phyloP scores from a whole-genome alignment of 306 rosid genomes.

The Fagus crenata region DNA sequence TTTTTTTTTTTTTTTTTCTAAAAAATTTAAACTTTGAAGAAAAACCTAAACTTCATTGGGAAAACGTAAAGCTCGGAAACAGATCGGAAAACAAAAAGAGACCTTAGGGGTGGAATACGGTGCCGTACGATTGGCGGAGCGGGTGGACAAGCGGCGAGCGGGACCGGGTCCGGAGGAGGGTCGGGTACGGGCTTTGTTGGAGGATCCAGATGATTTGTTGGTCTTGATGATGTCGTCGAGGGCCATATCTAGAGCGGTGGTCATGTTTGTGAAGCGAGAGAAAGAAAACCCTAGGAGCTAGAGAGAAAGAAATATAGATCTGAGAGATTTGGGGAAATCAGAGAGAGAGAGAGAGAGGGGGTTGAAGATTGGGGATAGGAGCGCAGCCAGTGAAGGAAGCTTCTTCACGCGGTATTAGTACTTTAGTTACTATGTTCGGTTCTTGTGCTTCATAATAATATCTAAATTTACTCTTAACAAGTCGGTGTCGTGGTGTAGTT shows the following conservation, averaged over 20 bases:
- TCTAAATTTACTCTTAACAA: no score
- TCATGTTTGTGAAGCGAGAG: constrained; percentile 33
- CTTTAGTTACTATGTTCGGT: neutral
- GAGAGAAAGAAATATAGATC: constrained; percentile 14
- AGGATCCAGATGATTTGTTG: constrained; percentile 81
- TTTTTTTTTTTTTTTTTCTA: no score
- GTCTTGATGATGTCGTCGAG: constrained; percentile 86
- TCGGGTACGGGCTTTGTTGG: constrained; percentile 49
- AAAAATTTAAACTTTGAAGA: neutral
- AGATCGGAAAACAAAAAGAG: neutral
- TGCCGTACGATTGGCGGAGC: constrained; percentile 56
- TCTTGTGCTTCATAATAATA: neutral
- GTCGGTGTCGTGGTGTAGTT: constrained; percentile 58
- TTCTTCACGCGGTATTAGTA: neutral
- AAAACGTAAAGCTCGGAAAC: neutral
- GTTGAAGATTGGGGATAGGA: neutral
- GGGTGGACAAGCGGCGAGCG: constrained; percentile 73
- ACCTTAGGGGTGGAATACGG: constrained; percentile 71
- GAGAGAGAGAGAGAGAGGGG: neutral
- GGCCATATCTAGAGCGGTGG: constrained; percentile 77
- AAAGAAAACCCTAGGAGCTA: constrained; percentile 22
- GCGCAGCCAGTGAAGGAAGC: neutral
- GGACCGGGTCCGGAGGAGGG: constrained; percentile 73
- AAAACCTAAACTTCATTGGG: neutral
- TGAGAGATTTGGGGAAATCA: constrained; percentile 2